Evolutionary conservation across 768 basidiomycete species (phyloP).

Genomic region (Gyrodon lividus): DNA sequence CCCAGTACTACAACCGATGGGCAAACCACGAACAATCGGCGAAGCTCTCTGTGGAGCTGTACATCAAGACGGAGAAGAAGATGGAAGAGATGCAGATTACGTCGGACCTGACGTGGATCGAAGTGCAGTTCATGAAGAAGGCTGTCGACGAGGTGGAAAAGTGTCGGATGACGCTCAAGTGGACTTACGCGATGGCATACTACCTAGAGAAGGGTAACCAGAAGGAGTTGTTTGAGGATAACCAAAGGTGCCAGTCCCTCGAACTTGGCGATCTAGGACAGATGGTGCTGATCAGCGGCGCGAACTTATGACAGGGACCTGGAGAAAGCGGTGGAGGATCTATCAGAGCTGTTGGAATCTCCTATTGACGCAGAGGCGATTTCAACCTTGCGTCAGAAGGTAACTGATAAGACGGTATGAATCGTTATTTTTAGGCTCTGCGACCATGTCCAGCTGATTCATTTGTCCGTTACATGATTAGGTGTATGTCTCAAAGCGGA

Average conservation of each 20-base stretch:
- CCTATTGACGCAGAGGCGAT: conserved; percentile 86
- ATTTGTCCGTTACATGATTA: conserved; percentile 23
- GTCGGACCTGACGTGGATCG: conserved; percentile 94
- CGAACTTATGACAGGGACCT: conserved; percentile 61
- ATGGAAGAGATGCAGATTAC: conserved; percentile 99
- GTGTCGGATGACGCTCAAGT: conserved; percentile 94
- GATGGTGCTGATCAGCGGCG: neutral
- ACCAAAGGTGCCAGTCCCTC: conserved; percentile 70
- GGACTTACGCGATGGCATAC: conserved; percentile 99
- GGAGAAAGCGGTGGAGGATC: conserved; percentile 91
- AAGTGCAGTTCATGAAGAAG: conserved; percentile 98
- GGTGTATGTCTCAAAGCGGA: conserved; percentile 96
- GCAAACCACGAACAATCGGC: conserved; percentile 99
- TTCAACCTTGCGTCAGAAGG: conserved; percentile 79
- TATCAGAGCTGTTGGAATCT: conserved; percentile 90
- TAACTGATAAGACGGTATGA: conserved; percentile 91
- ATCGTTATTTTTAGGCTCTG: neutral
- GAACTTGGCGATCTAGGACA: neutral
- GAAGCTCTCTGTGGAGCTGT: conserved; percentile 89
- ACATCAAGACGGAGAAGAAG: conserved; percentile 97
- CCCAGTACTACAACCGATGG: conserved; percentile 98
- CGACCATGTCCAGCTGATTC: neutral
- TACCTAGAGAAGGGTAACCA: conserved; percentile 87
- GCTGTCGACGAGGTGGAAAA: conserved; percentile 90
- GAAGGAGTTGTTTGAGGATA: conserved; percentile 97